These are phyloP conservation scores for Quercus suber DNA, from an alignment of 306 rosid species.

Conservation along the genomic window DNA sequence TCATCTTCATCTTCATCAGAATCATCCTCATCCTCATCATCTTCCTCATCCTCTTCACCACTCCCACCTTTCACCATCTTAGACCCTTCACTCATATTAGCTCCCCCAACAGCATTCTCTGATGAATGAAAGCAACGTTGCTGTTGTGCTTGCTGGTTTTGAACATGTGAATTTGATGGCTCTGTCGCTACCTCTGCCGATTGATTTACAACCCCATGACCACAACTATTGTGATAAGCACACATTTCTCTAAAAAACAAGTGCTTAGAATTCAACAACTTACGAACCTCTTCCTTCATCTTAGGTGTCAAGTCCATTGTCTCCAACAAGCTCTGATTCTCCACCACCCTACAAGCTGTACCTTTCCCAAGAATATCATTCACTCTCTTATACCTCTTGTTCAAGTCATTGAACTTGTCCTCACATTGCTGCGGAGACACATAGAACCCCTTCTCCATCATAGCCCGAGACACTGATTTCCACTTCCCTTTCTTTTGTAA, in stretches of 20 bases:
- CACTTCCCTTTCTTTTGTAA: slow-evolving; percentile 96
- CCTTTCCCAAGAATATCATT: slow-evolving; percentile 95
- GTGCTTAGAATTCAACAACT: slow-evolving; percentile 85
- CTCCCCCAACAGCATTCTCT: slow-evolving; percentile 28
- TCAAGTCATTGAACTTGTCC: slow-evolving; percentile 89
- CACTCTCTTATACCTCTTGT: slow-evolving; percentile 92
- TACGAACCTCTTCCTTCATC: slow-evolving; percentile 72
- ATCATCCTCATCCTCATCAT: slow-evolving; percentile 35
- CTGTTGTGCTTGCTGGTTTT: slow-evolving; percentile 27
- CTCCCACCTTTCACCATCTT: slow-evolving; percentile 40
- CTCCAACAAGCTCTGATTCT: slow-evolving; percentile 72
- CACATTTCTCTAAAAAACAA: slow-evolving; percentile 96
- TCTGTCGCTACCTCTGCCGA: slow-evolving; percentile 45
- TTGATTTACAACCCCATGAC: slow-evolving; percentile 43
- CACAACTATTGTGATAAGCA: slow-evolving; percentile 87
- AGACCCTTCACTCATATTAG: slow-evolving; percentile 32
- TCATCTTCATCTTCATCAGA: slow-evolving; percentile 52
- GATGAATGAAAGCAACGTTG: slow-evolving; percentile 57
- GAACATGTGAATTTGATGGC: slow-evolving; percentile 33
- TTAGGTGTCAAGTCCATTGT: slow-evolving; percentile 74
- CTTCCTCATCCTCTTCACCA: slow-evolving; percentile 47
- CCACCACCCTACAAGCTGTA: slow-evolving; percentile 84
- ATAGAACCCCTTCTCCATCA: slow-evolving; percentile 87
- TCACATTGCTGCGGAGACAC: slow-evolving; percentile 98
- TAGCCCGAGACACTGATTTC: slow-evolving; percentile 91